Base-by-base conservation (phyloP, 495 filamentous ascomycete species). In the Thermothielavioides terrestris region DNA sequence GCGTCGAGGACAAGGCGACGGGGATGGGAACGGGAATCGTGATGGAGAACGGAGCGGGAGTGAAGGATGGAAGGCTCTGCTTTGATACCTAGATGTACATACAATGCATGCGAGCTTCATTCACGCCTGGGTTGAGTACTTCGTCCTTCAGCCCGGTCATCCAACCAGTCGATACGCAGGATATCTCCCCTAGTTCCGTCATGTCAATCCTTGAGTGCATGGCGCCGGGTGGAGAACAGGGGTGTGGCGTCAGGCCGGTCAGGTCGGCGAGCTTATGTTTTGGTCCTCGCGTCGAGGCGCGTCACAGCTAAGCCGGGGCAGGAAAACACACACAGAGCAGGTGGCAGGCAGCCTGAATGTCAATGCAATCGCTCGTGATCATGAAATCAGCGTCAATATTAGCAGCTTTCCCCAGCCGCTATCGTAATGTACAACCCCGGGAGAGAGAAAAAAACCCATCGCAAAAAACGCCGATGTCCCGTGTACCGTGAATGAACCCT, bases 391-490 rank as follows among this genome's bases (percentile, higher is more conserved):
- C 49, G 32, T 45, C 38, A 10, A 34, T 51, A 51, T 51, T 45
- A 44, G 49, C 49, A 39, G 49, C 48, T 30, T 37, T n/a, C 41
- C 42, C 26, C 14, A 37, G 53, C 53, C 55, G 43, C 52, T 25
- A 25, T 54, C 55, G 67, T 34, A 67, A 61, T 68, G 62, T 68
- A 70, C 67, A 68, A 57, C 49, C 64, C 61, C 59, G 35, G 23
- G 34, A 49, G 49, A 42, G n/a, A 43, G 54, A 49, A 44, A 30
- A 55, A 59, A 55, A 46, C 42, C 49, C 62, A 59, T 61, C 59
- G 61, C 66, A 65, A 58, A 52, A 56, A 73, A 74, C 69, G 68
- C 69, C 69, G 51, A 41, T 53, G 26, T 59, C 52, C 52, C 60
- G 45, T 58, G 56, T 59, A 41, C 56, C 53, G 46, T 57, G 55